phyloP scores from a whole-genome alignment of 2,329 filamentous ascomycete genomes.

The Exophiala oligosperma region DNA sequence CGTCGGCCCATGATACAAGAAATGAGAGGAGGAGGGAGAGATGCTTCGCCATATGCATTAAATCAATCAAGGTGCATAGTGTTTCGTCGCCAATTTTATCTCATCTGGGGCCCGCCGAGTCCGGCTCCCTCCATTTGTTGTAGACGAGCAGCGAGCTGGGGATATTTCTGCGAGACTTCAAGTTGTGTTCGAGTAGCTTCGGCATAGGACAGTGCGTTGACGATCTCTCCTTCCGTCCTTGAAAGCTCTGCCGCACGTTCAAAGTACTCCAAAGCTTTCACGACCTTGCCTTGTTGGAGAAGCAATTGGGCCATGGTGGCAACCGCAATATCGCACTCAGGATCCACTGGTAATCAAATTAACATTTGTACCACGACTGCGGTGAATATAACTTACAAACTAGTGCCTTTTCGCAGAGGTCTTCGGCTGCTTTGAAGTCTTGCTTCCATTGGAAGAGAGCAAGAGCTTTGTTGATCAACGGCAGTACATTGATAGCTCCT shows the following conservation, averaged over 20 bases:
- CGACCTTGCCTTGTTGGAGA: slow-evolving; percentile 95
- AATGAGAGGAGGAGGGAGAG: slow-evolving; percentile 17
- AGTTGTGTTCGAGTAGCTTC: slow-evolving; percentile 96
- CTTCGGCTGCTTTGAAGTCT: slow-evolving; percentile 91
- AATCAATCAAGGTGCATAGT: slow-evolving; percentile 3
- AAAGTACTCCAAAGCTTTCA: slow-evolving; percentile 93
- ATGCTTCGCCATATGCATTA: slow-evolving; percentile 7
- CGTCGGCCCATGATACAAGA: slow-evolving; percentile 4
- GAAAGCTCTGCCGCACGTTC: slow-evolving; percentile 93
- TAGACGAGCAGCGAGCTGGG: slow-evolving; percentile 72
- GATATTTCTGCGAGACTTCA: slow-evolving; percentile 85
- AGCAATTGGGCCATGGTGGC: slow-evolving; percentile 98
- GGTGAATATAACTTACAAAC: slow-evolving; percentile 68
- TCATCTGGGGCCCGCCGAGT: slow-evolving; percentile 19
- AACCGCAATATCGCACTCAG: slow-evolving; percentile 97
- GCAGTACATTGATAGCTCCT: slow-evolving; percentile 88
- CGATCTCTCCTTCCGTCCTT: slow-evolving; percentile 89
- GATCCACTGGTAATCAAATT: slow-evolving; percentile 72
- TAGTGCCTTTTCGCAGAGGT: slow-evolving; percentile 93
- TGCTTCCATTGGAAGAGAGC: slow-evolving; percentile 98
- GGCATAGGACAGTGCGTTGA: slow-evolving; percentile 94
- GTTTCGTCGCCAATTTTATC: slow-evolving; percentile 4
- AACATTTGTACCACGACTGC: slow-evolving; percentile 37
- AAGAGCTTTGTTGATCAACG: slow-evolving; percentile 96
- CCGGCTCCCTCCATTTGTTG: slow-evolving; percentile 54